Percentiles rank a stretch among this genome's conserved stretches.
phyloP scores from a whole-genome alignment of 805 yeast genomes.

The Yarrowia porcina region DNA sequence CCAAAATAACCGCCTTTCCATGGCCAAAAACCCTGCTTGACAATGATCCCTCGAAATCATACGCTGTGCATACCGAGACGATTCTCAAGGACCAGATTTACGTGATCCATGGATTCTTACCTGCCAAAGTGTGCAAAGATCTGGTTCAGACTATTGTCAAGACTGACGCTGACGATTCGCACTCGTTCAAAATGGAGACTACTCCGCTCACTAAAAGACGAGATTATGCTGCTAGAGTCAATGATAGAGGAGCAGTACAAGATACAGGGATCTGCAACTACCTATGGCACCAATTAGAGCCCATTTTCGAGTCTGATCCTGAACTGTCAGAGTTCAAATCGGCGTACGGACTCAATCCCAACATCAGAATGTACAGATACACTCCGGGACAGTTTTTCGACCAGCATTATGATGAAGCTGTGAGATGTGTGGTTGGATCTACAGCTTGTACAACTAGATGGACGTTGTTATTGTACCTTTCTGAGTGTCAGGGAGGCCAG shows the following conservation, averaged over 20 bases:
- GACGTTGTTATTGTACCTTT: conserved; percentile 58
- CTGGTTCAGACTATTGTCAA: conserved; percentile 28
- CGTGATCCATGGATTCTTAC: conserved; percentile 27
- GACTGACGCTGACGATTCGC: background rate
- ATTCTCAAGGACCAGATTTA: conserved; percentile 29
- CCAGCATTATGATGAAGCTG: conserved; percentile 60
- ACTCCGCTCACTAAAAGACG: conserved; percentile 48
- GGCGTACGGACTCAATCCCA: conserved; percentile 50
- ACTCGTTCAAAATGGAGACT: conserved; percentile 18
- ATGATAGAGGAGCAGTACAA: conserved; percentile 48
- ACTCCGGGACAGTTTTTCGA: conserved; percentile 56
- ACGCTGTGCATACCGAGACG: background rate
- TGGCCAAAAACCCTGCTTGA: conserved; percentile 12
- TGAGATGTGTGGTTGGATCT: conserved; percentile 38
- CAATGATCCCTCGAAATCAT: conserved; percentile 16
- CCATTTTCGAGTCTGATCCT: conserved; percentile 17
- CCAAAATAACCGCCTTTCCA: background rate
- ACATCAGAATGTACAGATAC: conserved; percentile 55
- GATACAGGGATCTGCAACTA: conserved; percentile 42
- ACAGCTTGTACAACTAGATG: conserved; percentile 49
- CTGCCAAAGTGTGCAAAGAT: conserved; percentile 28
- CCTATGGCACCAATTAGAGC: conserved; percentile 46
- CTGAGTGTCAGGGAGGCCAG: conserved; percentile 57
- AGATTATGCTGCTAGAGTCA: conserved; percentile 55
- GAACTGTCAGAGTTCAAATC: conserved; percentile 10